These are phyloP conservation scores for Lactarius evosmus DNA, from an alignment of 768 basidiomycete species.

Conservation along the genomic window DNA sequence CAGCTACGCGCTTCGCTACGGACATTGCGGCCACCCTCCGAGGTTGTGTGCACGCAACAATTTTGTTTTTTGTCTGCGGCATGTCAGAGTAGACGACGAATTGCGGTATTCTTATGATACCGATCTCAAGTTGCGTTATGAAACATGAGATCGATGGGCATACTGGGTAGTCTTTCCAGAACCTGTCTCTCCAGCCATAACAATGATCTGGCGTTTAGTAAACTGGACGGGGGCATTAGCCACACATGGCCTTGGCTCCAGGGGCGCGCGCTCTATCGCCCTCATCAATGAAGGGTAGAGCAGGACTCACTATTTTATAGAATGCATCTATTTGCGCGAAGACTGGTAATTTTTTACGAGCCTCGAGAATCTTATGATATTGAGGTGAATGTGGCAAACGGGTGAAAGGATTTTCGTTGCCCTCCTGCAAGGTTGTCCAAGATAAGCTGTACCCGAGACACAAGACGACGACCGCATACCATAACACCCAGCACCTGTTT, in stretches of 20 bases:
- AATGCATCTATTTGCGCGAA: conserved; percentile 92
- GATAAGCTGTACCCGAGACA: background rate
- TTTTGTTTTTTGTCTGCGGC: conserved; percentile 83
- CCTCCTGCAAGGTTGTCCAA: conserved; percentile 47
- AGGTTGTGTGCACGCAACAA: conserved; percentile 96
- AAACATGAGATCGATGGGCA: conserved; percentile 35
- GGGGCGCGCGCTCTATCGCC: conserved; percentile 34
- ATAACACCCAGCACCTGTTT: conserved; percentile 41
- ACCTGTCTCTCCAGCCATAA: conserved; percentile 93
- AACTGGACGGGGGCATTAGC: conserved; percentile 48
- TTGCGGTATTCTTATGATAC: conserved; percentile 78
- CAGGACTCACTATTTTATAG: conserved; percentile 69
- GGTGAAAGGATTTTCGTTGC: conserved; percentile 86
- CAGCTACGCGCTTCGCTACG: conserved; percentile 96
- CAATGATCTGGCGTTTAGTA: conserved; percentile 75
- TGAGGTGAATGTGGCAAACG: conserved; percentile 67
- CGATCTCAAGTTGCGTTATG: background rate
- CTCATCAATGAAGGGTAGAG: conserved; percentile 19
- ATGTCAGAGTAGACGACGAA: conserved; percentile 93
- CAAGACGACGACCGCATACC: conserved; percentile 35
- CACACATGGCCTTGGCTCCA: conserved; percentile 27
- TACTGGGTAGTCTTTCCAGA: conserved; percentile 96
- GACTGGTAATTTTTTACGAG: conserved; percentile 86
- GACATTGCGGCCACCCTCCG: conserved; percentile 97
- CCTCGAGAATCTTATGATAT: conserved; percentile 83